A percentile compares a stretch with the other conserved stretches of the same genome.
Evolutionary conservation across 2,329 filamentous ascomycete species (phyloP).

Genomic region (Ceratocystis cacaofunesta): DNA sequence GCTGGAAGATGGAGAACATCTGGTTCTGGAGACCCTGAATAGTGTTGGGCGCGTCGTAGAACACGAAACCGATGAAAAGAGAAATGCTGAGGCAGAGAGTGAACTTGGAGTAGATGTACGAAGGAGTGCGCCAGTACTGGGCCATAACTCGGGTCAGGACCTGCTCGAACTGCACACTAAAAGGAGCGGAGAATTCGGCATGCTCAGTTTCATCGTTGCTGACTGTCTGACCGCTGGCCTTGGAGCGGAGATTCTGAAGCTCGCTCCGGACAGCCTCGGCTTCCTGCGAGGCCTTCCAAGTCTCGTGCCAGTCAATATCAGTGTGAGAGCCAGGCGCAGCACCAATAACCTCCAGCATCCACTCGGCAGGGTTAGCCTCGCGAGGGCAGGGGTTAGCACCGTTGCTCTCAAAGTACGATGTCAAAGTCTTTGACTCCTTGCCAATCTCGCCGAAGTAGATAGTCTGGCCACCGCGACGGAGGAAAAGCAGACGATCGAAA

Average conservation of each 20-base stretch:
- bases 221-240: conserved; percentile 21
- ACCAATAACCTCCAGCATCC: conserved; percentile 52
- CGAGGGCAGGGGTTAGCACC: conserved; percentile 49
- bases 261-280: conserved; percentile 41
- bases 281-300: conserved; percentile 46
- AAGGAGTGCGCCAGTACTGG: conserved; percentile 82
- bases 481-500: conserved; percentile 68
- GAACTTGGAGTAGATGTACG: conserved; percentile 76
- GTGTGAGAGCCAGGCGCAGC: conserved; percentile 49
- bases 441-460: conserved; percentile 76
- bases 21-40: conserved; percentile 73
- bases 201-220: conserved; percentile 21
- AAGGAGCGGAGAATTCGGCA: conserved; percentile 65
- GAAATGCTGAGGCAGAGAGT: conserved; percentile 48
- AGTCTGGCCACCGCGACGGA: conserved; percentile 59
- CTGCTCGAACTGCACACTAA: conserved; percentile 49
- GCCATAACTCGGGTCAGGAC: conserved; percentile 66
- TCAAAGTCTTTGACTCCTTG: conserved; percentile 50
- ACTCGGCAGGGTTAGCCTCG: conserved; percentile 67
- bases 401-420: conserved; percentile 61
- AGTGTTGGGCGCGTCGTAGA: conserved; percentile 56
- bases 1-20: conserved; percentile 74
- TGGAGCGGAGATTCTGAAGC: conserved; percentile 40
- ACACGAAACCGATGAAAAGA: conserved; percentile 71
- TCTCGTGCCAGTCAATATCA: conserved; percentile 49